Percentiles rank a stretch among this genome's conserved stretches.
Conservation (phyloP, 768 basidiomycete genomes). For the Leccinum boreale region DNA sequence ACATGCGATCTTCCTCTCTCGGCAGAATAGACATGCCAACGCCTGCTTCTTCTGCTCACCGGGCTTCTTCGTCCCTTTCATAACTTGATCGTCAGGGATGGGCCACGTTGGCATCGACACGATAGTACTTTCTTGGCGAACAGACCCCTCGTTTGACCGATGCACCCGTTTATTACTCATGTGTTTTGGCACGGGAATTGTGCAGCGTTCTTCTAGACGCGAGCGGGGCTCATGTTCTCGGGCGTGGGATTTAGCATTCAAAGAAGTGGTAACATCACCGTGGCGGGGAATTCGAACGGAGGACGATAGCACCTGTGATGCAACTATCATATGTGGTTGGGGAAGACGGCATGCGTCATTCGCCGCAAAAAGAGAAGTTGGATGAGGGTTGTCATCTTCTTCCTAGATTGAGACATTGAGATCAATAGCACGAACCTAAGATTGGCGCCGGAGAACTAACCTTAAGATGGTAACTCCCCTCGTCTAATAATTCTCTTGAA, state of each 20-base stretch:
- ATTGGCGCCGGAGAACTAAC: constrained; percentile 29
- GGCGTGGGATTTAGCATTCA: constrained; percentile 15
- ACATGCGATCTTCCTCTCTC: constrained; percentile 50
- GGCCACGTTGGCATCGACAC: constrained; percentile 30
- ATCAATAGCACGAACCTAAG: constrained; percentile 26
- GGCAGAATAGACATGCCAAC: constrained; percentile 46
- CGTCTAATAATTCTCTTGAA: constrained; percentile 30
- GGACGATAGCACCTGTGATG: constrained; percentile 20
- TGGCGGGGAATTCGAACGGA: constrained; percentile 16
- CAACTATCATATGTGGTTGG: constrained; percentile 22
- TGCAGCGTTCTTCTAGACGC: constrained; percentile 26
- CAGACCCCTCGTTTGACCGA: constrained; percentile 26
- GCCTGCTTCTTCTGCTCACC: constrained; percentile 44
- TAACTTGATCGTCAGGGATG: constrained; percentile 31
- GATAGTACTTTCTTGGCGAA: constrained; percentile 28
- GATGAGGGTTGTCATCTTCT: constrained; percentile 21
- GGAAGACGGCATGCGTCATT: constrained; percentile 25
- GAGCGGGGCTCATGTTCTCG: constrained; percentile 18
- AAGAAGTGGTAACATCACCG: constrained; percentile 3
- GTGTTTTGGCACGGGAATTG: constrained; percentile 19
- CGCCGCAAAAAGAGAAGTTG: constrained; percentile 16
- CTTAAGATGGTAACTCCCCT: constrained; percentile 28
- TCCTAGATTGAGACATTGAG: constrained; percentile 26
- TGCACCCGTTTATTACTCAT: constrained; percentile 27
- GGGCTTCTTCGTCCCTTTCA: constrained; percentile 32